These are phyloP conservation scores for Fistulinella prunicolor DNA, from an alignment of 768 basidiomycete species.

Conservation along the genomic window DNA sequence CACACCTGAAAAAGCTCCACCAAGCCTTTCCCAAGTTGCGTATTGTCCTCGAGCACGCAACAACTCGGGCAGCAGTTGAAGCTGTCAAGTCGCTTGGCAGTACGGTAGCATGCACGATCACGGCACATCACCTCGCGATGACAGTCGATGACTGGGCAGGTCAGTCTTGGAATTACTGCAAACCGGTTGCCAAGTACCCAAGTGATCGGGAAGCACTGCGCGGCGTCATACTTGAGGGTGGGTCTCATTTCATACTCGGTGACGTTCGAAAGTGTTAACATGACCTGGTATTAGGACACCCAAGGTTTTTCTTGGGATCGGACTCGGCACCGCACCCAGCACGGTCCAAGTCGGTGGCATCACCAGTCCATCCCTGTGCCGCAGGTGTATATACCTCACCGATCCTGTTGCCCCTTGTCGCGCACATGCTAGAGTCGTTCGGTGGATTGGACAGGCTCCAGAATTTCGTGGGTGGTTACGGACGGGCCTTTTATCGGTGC, in stretches of 20 bases:
- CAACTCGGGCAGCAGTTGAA: conserved; percentile 87
- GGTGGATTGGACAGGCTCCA: conserved; percentile 80
- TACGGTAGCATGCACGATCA: conserved; percentile 95
- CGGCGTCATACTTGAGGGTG: conserved; percentile 74
- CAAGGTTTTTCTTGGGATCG: conserved; percentile 95
- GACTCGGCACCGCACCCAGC: conserved; percentile 94
- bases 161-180: conserved; percentile 94
- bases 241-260: conserved; percentile 5
- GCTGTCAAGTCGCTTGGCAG: conserved; percentile 72
- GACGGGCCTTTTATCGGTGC: conserved; percentile 74
- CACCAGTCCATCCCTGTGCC: conserved; percentile 74
- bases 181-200: conserved; percentile 96
- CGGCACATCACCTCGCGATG: conserved; percentile 90
- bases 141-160: conserved; percentile 98
- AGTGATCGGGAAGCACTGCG: conserved; percentile 83
- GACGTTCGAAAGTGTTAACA: background rate
- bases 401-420: conserved; percentile 85
- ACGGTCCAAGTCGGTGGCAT: conserved; percentile 62
- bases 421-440: conserved; percentile 84
- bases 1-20: conserved; percentile 82
- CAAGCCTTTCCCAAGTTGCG: conserved; percentile 81
- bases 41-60: conserved; percentile 97
- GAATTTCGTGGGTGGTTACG: conserved; percentile 75
- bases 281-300: conserved; percentile 56
- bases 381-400: conserved; percentile 97